Evolutionary conservation across 768 basidiomycete genomes (phyloP), one percentile per base, ranked within the genome.

Genomic region (Obba rivulosa): DNA sequence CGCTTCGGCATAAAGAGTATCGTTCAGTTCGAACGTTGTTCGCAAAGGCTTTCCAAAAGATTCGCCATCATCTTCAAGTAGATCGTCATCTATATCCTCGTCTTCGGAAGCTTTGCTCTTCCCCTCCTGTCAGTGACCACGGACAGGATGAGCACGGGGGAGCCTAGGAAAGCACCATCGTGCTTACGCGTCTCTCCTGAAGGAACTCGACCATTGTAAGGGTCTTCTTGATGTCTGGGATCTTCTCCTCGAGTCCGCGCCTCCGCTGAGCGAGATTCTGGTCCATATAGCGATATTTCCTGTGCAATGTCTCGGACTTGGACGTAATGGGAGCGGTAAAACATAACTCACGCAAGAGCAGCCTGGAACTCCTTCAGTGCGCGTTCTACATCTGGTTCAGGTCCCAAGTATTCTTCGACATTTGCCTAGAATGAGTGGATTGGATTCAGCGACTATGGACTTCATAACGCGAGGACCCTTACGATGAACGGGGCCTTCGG

Each of bases 201-300:
- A 96, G 64, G 62, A 78, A 89, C 60, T 87, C 81, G 18, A 97
- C 91, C 80, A 97, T 95, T 53, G 76, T 76, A 37, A 99, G 69
- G 2, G 94, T 97, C 71, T 93, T 92, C 59, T 79, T 80, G 60
- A 98, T 92, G 65, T 99, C 96, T 0, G 95, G 94, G 34, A 97
- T 93, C 75, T 99, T 98, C 52, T 91, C 88, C 57, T 93, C 87
- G 4, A 97, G 74, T 16, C 85, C 81, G 44, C 76, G 76, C 45
- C 87, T 76, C 40, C 93, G 79, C 60, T 92, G 86, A 5, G 82
- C 72, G 42, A 94, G 73, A 62, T 82, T 93, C 14, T 80, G 70
- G 57, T 98, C 95, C 95, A 99, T 98, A 69, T 95, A 97, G 43
- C 89, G 87, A 74, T 99, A 98, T 75, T 99, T 98, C 58, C 95